Conservation (phyloP, 768 basidiomycete genomes). For the Mycena crocata region DNA sequence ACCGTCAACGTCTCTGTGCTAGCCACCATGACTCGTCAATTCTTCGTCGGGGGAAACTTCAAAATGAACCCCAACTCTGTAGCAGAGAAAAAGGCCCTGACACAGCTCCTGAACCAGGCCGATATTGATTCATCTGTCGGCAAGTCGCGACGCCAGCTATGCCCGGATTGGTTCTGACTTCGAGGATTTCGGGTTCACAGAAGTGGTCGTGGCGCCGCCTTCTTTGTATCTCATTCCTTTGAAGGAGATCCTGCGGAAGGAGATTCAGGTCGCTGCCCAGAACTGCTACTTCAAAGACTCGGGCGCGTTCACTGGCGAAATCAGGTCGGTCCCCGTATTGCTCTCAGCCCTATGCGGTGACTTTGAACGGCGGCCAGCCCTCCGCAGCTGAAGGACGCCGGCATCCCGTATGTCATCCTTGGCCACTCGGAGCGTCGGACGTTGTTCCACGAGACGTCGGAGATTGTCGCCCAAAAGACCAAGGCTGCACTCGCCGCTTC, state of each 20-base stretch:
- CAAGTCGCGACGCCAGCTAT: slow-evolving; percentile 47
- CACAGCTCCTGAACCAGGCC: slow-evolving; percentile 81
- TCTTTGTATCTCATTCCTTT: slow-evolving; percentile 87
- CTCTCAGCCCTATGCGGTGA: neutral
- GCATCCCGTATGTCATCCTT: slow-evolving; percentile 91
- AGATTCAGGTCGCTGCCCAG: slow-evolving; percentile 88
- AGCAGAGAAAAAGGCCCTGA: slow-evolving; percentile 72
- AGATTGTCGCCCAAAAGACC: slow-evolving; percentile 87
- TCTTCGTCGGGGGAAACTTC: slow-evolving; percentile 98
- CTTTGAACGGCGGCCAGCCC: slow-evolving; percentile 61
- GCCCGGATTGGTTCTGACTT: slow-evolving; percentile 13
- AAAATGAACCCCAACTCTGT: slow-evolving; percentile 91
- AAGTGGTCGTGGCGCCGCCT: slow-evolving; percentile 95
- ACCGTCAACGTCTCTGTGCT: neutral
- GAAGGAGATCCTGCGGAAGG: slow-evolving; percentile 68
- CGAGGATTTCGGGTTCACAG: slow-evolving; percentile 51
- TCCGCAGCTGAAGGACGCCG: slow-evolving; percentile 86
- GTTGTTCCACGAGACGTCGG: slow-evolving; percentile 89
- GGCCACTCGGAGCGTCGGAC: slow-evolving; percentile 98
- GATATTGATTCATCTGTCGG: slow-evolving; percentile 82
- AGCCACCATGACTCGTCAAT: slow-evolving; percentile 76
- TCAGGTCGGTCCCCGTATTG: slow-evolving; percentile 68
- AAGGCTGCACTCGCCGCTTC: slow-evolving; percentile 80
- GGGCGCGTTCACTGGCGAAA: slow-evolving; percentile 97
- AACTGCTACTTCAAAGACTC: slow-evolving; percentile 87